phyloP scores from a whole-genome alignment of 1,139 yeast genomes.

The Pichia sp. region DNA sequence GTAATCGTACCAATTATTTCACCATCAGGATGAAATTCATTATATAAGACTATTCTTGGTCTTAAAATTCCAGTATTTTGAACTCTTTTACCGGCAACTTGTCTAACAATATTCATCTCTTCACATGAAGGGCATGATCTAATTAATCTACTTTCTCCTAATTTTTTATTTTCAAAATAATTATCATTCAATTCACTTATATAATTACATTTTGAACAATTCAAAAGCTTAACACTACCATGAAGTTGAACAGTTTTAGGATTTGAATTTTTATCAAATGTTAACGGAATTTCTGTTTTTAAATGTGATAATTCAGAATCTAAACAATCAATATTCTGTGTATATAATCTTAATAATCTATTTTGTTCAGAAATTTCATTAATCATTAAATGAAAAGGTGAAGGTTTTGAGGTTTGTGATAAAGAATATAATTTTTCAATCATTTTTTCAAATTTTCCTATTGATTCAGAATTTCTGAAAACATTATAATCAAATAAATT shows the following conservation, averaged over 20 bases:
- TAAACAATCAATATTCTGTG: conserved; percentile 63
- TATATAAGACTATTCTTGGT: conserved; percentile 79
- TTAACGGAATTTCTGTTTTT: conserved; percentile 42
- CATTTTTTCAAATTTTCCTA: conserved; percentile 64
- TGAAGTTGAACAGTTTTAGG: conserved; percentile 68
- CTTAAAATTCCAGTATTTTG: conserved; percentile 73
- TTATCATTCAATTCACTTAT: conserved; percentile 37
- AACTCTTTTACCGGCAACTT: conserved; percentile 58
- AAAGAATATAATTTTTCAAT: conserved; percentile 56
- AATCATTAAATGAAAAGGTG: conserved; percentile 65
- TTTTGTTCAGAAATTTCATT: conserved; percentile 54
- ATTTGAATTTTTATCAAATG: conserved; percentile 28
- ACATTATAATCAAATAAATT: conserved; percentile 75
- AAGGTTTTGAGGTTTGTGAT: conserved; percentile 56
- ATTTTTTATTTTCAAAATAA: conserved; percentile 19
- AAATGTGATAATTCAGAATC: conserved; percentile 41
- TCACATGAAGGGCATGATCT: conserved; percentile 54
- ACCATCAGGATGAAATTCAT: conserved; percentile 83
- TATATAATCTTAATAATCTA: conserved; percentile 64
- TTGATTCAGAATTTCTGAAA: conserved; percentile 58
- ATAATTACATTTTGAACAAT: conserved; percentile 70
- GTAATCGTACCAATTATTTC: conserved; percentile 74
- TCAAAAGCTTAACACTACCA: conserved; percentile 65
- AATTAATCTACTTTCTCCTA: conserved; percentile 25
- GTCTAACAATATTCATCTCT: conserved; percentile 45